These are phyloP conservation scores for Hypoxylon sp. DNA, from an alignment of 2,329 filamentous ascomycete species.

Conservation along the genomic window DNA sequence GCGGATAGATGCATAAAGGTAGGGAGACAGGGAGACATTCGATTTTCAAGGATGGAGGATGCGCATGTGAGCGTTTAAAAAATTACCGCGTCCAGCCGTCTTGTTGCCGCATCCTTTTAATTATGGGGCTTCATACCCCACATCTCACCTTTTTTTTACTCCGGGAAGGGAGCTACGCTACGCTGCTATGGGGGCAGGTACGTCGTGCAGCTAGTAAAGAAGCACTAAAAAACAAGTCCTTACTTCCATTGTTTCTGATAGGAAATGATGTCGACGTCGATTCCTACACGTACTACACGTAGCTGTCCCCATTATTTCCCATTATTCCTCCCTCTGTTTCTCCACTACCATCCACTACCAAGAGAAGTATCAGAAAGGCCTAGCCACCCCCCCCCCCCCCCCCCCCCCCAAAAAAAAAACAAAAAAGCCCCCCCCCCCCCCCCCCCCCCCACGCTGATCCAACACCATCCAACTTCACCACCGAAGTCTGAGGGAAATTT, in stretches of 20 bases:
- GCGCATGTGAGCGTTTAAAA: too few species aligned
- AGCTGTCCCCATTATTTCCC: conserved; percentile 31
- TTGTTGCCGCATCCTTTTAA: conserved; percentile 29
- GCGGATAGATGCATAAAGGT: too few species aligned
- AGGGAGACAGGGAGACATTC: too few species aligned
- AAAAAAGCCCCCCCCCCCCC: too few species aligned
- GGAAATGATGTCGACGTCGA: conserved; percentile 32
- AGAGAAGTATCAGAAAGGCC: conserved; percentile 20
- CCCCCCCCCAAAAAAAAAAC: too few species aligned
- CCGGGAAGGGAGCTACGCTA: conserved; percentile 28
- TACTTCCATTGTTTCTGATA: conserved; percentile 25
- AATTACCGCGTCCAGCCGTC: conserved; percentile 20
- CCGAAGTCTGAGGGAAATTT: conserved; percentile 31
- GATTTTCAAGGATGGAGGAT: too few species aligned
- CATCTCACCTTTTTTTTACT: conserved; percentile 21
- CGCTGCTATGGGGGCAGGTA: too few species aligned
- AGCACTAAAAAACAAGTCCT: conserved; percentile 16
- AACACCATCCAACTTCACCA: conserved; percentile 21
- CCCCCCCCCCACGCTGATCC: conserved; percentile 28
- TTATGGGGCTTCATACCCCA: conserved; percentile 21
- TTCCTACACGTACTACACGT: conserved; percentile 27
- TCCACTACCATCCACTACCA: too few species aligned
- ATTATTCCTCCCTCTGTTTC: conserved; percentile 18
- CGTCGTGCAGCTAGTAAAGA: too few species aligned
- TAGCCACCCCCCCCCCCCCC: too few species aligned